Evolutionary conservation across 2,329 filamentous ascomycete genomes (phyloP).

Genomic region (Bipolaris bicolor): DNA sequence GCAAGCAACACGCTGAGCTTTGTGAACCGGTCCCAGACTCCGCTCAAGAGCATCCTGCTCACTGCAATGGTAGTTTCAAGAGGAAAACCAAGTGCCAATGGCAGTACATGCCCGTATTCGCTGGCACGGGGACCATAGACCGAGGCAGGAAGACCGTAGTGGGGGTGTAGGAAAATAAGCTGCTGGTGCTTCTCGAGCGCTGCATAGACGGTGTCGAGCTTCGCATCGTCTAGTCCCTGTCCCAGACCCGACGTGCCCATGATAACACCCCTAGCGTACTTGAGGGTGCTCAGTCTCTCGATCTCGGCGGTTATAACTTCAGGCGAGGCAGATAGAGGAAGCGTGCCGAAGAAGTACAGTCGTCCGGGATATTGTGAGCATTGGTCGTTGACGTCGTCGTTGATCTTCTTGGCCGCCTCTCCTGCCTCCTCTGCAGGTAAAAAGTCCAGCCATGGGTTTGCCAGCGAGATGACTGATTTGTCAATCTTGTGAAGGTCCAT

Average conservation of each 20-base stretch:
- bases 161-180: constrained; percentile 84
- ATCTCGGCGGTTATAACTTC: constrained; percentile 70
- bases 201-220: constrained; percentile 73
- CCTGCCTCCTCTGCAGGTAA: constrained; percentile 67
- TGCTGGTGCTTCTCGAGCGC: constrained; percentile 69
- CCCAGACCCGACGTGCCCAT: constrained; percentile 85
- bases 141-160: constrained; percentile 82
- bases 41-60: constrained; percentile 82
- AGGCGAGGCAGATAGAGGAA: constrained; percentile 73
- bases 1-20: constrained; percentile 77
- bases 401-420: constrained; percentile 70
- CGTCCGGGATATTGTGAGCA: constrained; percentile 70
- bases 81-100: constrained; percentile 84
- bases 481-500: constrained; percentile 86
- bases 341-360: constrained; percentile 81
- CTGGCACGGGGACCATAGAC: constrained; percentile 79
- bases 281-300: constrained; percentile 64
- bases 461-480: constrained; percentile 83
- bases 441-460: constrained; percentile 95
- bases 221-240: constrained; percentile 77
- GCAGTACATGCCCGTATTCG: constrained; percentile 84
- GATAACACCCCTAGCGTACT: constrained; percentile 81
- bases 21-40: constrained; percentile 79
- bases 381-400: constrained; percentile 76
- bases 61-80: constrained; percentile 93